These are phyloP conservation scores for Dictyophora rubrovolvata DNA, from an alignment of 768 basidiomycete genomes.

Conservation along the genomic window DNA sequence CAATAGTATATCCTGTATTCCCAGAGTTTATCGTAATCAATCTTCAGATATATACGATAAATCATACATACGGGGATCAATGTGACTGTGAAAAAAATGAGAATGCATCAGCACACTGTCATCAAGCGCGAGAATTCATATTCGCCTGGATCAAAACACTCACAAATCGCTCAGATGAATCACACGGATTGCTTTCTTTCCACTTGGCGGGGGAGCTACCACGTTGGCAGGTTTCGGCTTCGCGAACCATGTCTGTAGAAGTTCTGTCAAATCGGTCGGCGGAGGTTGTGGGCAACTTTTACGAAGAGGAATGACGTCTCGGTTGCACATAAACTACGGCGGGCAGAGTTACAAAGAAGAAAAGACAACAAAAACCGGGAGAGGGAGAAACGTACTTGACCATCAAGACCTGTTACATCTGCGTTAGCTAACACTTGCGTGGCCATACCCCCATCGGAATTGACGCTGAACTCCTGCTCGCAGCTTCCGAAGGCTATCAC, in stretches of 20 bases:
- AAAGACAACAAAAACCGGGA: background rate
- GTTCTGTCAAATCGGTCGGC: background rate
- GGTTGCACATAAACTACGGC: constrained; percentile 2
- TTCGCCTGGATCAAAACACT: background rate
- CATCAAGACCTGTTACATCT: constrained; percentile 9
- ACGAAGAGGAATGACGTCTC: background rate
- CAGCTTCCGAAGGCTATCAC: constrained; percentile 10
- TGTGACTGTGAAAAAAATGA: constrained; percentile 8
- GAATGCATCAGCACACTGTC: background rate
- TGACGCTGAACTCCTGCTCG: constrained; percentile 8
- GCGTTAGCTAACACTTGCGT: constrained; percentile 10
- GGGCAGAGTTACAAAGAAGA: too few species aligned
- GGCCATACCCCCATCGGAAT: constrained; percentile 10
- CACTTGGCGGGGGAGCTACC: background rate
- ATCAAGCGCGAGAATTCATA: background rate
- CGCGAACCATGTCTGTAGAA: constrained; percentile 1
- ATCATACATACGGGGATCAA: constrained; percentile 14
- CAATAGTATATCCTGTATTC: constrained; percentile 15
- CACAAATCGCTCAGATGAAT: constrained; percentile 10
- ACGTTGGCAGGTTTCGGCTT: constrained; percentile 9
- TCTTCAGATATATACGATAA: background rate
- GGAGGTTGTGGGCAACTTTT: constrained; percentile 5
- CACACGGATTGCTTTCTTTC: background rate
- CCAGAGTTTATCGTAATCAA: background rate
- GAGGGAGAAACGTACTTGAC: constrained; percentile 1